Evolutionary conservation across 73 alveolate genomes (phyloP).

Genomic region (Paramecium tetraurelia): DNA sequence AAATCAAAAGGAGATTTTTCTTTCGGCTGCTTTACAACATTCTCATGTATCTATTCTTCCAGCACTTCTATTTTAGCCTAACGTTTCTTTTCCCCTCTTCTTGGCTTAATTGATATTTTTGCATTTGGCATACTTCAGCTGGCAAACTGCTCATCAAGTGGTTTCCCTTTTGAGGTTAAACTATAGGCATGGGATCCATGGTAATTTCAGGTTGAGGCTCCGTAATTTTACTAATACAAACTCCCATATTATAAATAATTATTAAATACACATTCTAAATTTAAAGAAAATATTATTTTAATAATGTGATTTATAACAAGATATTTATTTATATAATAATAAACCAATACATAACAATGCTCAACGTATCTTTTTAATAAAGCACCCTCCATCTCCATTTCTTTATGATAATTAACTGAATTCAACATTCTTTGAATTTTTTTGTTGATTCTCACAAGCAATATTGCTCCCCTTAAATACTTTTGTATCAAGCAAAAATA

Average conservation of each 20-base stretch:
- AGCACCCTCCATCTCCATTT: not conserved
- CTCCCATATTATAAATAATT: conserved; percentile 28
- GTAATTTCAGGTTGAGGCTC: not conserved
- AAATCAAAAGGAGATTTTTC: conserved; percentile 11
- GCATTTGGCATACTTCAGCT: not conserved
- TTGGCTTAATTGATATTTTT: not conserved
- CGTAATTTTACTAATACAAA: not conserved
- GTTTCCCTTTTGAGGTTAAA: not conserved
- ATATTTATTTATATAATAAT: not conserved
- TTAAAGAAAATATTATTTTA: not conserved
- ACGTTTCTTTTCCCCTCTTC: conserved; percentile 46
- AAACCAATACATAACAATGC: not conserved
- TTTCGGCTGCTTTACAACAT: not conserved
- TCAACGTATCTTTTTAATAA: not conserved
- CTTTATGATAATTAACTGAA: no score
- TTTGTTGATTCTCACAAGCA: not conserved
- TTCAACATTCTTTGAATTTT: not conserved
- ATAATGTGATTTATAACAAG: not conserved
- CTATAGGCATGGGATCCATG: not conserved
- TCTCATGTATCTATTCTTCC: conserved; percentile 27
- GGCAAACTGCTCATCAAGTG: conserved; percentile 27
- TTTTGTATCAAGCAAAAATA: no score
- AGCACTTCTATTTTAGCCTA: conserved; percentile 37
- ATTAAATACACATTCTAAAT: not conserved
- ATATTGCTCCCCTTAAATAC: no score